Conservation (phyloP, 1,139 yeast genomes). For the Candida anutae region DNA sequence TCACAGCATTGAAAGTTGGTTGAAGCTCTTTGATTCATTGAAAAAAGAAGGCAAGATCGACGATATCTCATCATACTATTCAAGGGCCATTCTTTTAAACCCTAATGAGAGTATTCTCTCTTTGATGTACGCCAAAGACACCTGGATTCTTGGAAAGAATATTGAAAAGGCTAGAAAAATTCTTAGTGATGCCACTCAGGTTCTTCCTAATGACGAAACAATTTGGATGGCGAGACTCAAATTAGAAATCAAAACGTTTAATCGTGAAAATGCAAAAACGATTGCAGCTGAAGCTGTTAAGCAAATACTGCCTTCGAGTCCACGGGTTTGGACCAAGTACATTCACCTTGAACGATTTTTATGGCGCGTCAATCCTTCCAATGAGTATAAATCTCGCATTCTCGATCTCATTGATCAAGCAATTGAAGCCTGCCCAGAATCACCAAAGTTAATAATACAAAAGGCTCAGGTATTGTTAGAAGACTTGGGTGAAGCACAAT, state of each 20-base stretch:
- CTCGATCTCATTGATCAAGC: constrained; percentile 37
- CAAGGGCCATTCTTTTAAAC: constrained; percentile 40
- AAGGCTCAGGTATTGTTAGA: constrained; percentile 45
- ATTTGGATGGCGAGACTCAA: constrained; percentile 70
- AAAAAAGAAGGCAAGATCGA: constrained; percentile 18
- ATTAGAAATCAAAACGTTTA: constrained; percentile 40
- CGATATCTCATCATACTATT: constrained; percentile 42
- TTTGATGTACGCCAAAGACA: constrained; percentile 68
- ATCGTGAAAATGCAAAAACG: constrained; percentile 31
- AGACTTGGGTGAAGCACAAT: constrained; percentile 15
- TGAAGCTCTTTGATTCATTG: constrained; percentile 39
- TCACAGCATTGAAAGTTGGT: constrained; percentile 47
- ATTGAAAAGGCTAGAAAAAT: constrained; percentile 46
- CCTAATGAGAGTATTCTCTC: constrained; percentile 46
- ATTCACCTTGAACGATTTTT: constrained; percentile 46
- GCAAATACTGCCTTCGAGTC: constrained; percentile 25
- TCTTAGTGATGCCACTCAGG: constrained; percentile 39
- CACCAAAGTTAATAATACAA: constrained; percentile 49
- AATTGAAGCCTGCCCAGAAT: constrained; percentile 34
- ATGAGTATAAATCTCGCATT: constrained; percentile 17
- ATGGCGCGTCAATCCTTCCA: constrained; percentile 2
- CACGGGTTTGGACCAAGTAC: constrained; percentile 57
- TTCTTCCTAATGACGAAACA: constrained; percentile 37
- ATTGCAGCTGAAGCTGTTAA: constrained; percentile 36
- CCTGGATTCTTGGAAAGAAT: constrained; percentile 44